Evolutionary conservation across 1,284 basidiomycete species (phyloP), one percentile per base, ranked within the genome.

Genomic region (Vanrija sp.): DNA sequence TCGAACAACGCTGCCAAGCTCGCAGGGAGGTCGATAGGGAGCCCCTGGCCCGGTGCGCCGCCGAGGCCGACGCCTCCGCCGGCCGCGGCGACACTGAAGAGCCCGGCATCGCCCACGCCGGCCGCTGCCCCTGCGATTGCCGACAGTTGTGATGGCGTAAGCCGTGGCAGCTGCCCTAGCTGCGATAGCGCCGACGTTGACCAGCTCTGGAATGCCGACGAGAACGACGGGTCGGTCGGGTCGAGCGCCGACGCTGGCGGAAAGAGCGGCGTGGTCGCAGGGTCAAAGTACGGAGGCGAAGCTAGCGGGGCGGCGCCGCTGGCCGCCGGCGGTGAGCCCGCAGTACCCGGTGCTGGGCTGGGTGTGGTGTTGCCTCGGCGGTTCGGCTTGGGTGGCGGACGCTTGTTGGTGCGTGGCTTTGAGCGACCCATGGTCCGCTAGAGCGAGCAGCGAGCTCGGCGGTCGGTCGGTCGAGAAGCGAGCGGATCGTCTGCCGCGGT

Each of bases 1-100:
- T 75, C 71, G 56, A 75, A 75, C n/a, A 75, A 57, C 31, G 72
- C 72, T 0, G 72, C 72, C 12, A 75, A 56, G 56, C 67, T 69
- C 1, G 69, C 67, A 0, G 71, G 72, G 0, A 75, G 53, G 50
- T 75, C 72, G 44, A 72, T 73, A 23, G 65, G 64, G 16, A 67
- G 52, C 16, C 52, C 60, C 15, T 49, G 45, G n/a, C 41, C 46
- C 39, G 16, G 35, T 14, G 31, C 31, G 12, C 31, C 12, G 12
- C 37, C 24, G 41, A 41, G 42, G 24, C 44, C 37, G 20, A 36
- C 35, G 8, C 45, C 9, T 14, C 41, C 37, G 19, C 50, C 15
- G 19, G 39, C 44, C 37, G 6, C 53, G 35, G n/a, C 44, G 20
- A 8, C 52, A 35, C n/a, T 45, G 12, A 65, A 47, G 20, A 66